These are phyloP conservation scores for Cordyceps fumosorosea DNA, from an alignment of 2,329 filamentous ascomycete genomes.

Conservation along the genomic window DNA sequence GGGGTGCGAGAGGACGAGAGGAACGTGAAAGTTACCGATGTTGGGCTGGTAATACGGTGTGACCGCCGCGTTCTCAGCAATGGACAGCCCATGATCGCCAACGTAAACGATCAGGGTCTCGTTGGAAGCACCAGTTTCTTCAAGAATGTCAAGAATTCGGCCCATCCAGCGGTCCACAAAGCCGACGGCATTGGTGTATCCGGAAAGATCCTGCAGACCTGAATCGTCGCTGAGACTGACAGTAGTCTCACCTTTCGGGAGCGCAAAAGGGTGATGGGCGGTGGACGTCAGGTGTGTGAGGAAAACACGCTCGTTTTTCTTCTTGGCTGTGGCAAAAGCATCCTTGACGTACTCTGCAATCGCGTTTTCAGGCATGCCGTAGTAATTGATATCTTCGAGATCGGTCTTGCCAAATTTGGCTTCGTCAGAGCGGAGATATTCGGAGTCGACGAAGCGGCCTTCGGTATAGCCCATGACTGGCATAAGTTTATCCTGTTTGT, in stretches of 20 bases:
- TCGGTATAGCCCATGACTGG: conserved; percentile 24
- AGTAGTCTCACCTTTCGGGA: conserved; percentile 24
- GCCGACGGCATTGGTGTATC: conserved; percentile 27
- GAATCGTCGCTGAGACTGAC: conserved; percentile 21
- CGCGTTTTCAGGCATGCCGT: conserved; percentile 25
- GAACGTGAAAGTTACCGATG: conserved; percentile 27
- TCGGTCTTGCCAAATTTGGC: conserved; percentile 25
- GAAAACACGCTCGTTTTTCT: conserved; percentile 27
- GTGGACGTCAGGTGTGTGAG: conserved; percentile 31
- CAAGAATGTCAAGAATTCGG: conserved; percentile 24
- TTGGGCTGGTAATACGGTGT: conserved; percentile 29
- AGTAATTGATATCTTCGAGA: conserved; percentile 29
- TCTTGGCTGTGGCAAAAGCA: conserved; percentile 23
- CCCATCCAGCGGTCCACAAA: conserved; percentile 29
- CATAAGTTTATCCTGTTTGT: conserved; percentile 28
- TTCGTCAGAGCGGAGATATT: conserved; percentile 23
- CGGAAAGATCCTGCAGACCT: conserved; percentile 25
- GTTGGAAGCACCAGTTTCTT: conserved; percentile 26
- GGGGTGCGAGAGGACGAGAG: conserved; percentile 27
- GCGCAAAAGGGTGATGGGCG: conserved; percentile 27
- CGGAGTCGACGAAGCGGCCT: conserved; percentile 21
- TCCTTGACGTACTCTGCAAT: conserved; percentile 29
- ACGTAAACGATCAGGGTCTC: conserved; percentile 28
- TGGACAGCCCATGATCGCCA: conserved; percentile 28
- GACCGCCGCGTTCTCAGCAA: conserved; percentile 25